Evolutionary conservation across 2,329 filamentous ascomycete genomes (phyloP).

Genomic region (Exophiala bonariae): DNA sequence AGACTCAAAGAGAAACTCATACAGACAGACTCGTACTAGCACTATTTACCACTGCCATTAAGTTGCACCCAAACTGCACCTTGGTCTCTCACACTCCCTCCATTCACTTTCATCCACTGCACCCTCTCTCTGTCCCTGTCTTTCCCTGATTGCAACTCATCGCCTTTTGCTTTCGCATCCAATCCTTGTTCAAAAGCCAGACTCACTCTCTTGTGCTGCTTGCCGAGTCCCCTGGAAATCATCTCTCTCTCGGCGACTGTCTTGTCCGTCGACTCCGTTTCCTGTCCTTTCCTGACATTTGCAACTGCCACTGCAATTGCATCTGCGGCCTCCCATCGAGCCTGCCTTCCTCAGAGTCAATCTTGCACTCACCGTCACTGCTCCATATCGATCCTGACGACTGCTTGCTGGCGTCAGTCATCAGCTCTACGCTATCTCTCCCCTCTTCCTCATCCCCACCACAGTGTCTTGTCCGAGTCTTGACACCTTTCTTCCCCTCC

Average conservation of each 20-base stretch:
- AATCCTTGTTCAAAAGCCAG: conserved; percentile 25
- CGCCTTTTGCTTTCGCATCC: conserved; percentile 17
- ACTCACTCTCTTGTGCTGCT: conserved; percentile 26
- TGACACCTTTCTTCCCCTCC: conserved; percentile 12
- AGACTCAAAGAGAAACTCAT: too few species aligned
- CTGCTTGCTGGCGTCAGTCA: conserved; percentile 12
- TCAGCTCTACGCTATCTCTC: conserved; percentile 21
- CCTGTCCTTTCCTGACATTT: conserved; percentile 22
- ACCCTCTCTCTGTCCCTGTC: conserved; percentile 11
- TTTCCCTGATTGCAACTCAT: too few species aligned
- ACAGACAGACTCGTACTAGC: too few species aligned
- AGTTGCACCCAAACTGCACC: not conserved
- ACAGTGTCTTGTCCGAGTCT: conserved; percentile 9
- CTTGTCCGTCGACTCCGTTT: conserved; percentile 20
- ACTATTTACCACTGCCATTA: too few species aligned
- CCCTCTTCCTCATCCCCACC: conserved; percentile 2
- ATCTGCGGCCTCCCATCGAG: conserved; percentile 1
- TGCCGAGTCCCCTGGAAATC: conserved; percentile 4
- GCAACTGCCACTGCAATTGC: not conserved
- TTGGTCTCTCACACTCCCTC: not conserved
- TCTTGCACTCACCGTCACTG: conserved; percentile 3
- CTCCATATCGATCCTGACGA: conserved; percentile 9
- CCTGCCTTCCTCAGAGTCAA: conserved; percentile 7
- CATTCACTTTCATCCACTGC: not conserved
- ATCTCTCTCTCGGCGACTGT: too few species aligned